phyloP scores from a whole-genome alignment of 352 stramenopile genomes.

The Phytophthora uliginosa region DNA sequence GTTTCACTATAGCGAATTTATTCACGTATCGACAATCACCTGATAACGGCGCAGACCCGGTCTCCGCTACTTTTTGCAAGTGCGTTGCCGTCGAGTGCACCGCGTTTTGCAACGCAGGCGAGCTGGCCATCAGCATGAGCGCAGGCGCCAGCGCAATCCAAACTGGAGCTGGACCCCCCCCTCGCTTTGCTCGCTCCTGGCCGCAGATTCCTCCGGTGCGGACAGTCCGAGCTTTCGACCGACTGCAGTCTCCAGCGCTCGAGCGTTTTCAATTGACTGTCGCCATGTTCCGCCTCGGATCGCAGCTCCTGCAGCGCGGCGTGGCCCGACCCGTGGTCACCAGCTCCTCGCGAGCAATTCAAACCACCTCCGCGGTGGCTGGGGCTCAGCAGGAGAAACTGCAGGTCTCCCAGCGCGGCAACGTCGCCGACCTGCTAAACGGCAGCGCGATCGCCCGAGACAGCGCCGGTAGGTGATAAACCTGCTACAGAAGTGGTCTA shows the following conservation, averaged over 20 bases:
- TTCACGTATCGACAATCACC: neutral
- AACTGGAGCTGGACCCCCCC: slow-evolving; percentile 8
- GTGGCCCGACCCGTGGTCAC: neutral
- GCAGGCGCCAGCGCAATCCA: slow-evolving; percentile 16
- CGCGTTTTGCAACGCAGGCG: slow-evolving; percentile 14
- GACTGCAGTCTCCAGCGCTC: slow-evolving; percentile 8
- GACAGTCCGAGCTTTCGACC: slow-evolving; percentile 15
- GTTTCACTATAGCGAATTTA: slow-evolving; percentile 6
- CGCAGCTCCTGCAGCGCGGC: slow-evolving; percentile 14
- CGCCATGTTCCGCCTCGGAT: slow-evolving; percentile 27
- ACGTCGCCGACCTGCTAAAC: slow-evolving; percentile 67
- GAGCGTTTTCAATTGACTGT: neutral
- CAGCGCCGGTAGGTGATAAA: slow-evolving; percentile 62
- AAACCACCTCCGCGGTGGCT: slow-evolving; percentile 12
- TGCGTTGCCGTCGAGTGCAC: slow-evolving; percentile 9
- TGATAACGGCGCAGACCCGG: neutral
- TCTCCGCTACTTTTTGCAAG: slow-evolving; percentile 1
- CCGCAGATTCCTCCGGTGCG: slow-evolving; percentile 28
- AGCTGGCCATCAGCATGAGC: slow-evolving; percentile 22
- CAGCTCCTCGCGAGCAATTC: slow-evolving; percentile 18
- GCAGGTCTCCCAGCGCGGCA: slow-evolving; percentile 51
- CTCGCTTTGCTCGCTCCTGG: slow-evolving; percentile 7
- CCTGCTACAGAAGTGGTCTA: neutral
- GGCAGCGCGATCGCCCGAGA: slow-evolving; percentile 70
- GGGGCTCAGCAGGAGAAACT: slow-evolving; percentile 15